Percentiles rank a stretch among this genome's conserved stretches.
phyloP scores from a whole-genome alignment of 2,329 filamentous ascomycete species.

The Fusarium buharicum region DNA sequence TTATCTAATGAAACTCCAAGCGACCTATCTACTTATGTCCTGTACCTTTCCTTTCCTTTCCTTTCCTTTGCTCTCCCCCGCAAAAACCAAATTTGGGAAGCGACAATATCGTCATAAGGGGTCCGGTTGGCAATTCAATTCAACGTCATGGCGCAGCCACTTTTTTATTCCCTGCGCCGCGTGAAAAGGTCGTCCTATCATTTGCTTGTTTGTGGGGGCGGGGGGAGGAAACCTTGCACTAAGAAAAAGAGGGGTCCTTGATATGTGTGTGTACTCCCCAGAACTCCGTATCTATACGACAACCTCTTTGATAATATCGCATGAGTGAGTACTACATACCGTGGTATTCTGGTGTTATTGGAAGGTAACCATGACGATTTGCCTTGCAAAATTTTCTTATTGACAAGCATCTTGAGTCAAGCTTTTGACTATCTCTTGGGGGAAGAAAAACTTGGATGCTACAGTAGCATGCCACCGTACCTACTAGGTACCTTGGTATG shows the following conservation, averaged over 20 bases:
- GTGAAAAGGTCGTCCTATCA: background rate
- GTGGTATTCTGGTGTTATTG: too few species aligned
- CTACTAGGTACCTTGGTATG: too few species aligned
- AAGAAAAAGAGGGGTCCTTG: background rate
- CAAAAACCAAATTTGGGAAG: slow-evolving; percentile 3
- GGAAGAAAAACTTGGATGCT: too few species aligned
- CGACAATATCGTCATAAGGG: slow-evolving; percentile 35
- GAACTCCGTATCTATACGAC: too few species aligned
- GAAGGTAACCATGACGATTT: background rate
- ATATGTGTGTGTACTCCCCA: background rate
- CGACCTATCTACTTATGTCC: too few species aligned
- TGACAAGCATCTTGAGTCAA: too few species aligned
- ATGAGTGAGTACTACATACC: too few species aligned
- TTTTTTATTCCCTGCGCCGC: background rate
- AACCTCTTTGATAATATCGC: too few species aligned
- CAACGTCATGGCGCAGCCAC: slow-evolving; percentile 40
- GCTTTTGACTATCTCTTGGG: too few species aligned
- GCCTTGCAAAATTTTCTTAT: too few species aligned
- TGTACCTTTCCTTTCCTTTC: background rate
- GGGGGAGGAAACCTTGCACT: background rate
- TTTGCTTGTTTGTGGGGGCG: background rate
- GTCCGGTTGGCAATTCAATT: slow-evolving; percentile 24
- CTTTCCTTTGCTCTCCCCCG: slow-evolving; percentile 4
- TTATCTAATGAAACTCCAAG: too few species aligned
- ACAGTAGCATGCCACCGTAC: too few species aligned